Conservation (phyloP, 352 stramenopile species). For the Halophytophthora polymorphica region DNA sequence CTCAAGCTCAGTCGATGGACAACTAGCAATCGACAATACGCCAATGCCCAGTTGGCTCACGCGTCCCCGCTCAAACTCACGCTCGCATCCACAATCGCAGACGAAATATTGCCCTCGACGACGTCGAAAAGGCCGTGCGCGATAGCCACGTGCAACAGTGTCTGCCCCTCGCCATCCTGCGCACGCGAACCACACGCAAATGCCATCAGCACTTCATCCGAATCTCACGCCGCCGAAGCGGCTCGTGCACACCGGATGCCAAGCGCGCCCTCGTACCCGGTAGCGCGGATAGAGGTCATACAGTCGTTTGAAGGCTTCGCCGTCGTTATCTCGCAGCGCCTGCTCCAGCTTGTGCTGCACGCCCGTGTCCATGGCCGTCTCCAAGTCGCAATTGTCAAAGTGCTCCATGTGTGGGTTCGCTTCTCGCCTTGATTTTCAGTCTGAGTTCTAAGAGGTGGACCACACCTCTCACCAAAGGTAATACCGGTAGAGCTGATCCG, state of each 20-base stretch:
- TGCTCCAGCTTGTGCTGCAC: slow-evolving; percentile 15
- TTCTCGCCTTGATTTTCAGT: slow-evolving; percentile 19
- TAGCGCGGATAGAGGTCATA: slow-evolving; percentile 22
- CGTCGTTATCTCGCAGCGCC: slow-evolving; percentile 15
- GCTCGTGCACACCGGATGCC: not conserved
- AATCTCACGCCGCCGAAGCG: slow-evolving; percentile 6
- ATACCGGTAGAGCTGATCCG: not conserved
- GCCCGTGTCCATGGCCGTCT: slow-evolving; percentile 6
- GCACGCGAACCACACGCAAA: not conserved
- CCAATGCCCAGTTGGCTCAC: not conserved
- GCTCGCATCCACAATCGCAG: slow-evolving; percentile 14
- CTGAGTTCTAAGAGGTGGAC: not conserved
- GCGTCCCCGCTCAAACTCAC: slow-evolving; percentile 6
- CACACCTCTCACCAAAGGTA: not conserved
- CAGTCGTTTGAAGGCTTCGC: slow-evolving; percentile 15
- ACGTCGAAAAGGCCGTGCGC: slow-evolving; percentile 25
- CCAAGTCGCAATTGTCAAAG: not conserved
- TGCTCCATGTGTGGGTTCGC: slow-evolving; percentile 5
- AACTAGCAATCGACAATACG: not conserved
- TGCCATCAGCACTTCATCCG: not conserved
- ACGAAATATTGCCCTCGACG: slow-evolving; percentile 20
- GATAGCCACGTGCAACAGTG: slow-evolving; percentile 27
- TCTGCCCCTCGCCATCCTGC: slow-evolving; percentile 25
- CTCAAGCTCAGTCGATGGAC: not conserved
- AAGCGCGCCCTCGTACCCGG: slow-evolving; percentile 15